phyloP scores from a whole-genome alignment of 202 grass and related monocot species.

The Hordeum pubiflorum region DNA sequence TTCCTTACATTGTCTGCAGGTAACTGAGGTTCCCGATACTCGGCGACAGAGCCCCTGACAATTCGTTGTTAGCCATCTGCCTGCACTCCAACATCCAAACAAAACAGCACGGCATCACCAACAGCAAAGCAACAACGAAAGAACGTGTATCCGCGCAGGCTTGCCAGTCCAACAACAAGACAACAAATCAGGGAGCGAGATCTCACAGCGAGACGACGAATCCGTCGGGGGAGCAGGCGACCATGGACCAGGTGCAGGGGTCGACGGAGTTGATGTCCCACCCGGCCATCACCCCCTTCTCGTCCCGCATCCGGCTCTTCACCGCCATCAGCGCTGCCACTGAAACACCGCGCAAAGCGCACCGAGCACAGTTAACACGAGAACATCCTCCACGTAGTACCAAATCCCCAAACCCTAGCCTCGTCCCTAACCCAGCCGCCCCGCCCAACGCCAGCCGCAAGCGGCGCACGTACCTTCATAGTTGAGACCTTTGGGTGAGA shows the following conservation, averaged over 20 bases:
- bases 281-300: conserved; percentile 56
- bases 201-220: conserved; percentile 86
- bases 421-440: background rate
- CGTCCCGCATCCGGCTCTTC: conserved; percentile 84
- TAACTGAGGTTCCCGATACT: conserved; percentile 83
- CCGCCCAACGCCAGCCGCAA: background rate
- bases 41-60: conserved; percentile 67
- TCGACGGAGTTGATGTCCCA: conserved; percentile 98
- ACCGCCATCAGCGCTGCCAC: conserved; percentile 93
- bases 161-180: background rate
- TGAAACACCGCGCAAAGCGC: conserved; percentile 14
- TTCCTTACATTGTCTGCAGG: conserved; percentile 75
- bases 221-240: conserved; percentile 69
- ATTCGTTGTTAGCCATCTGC: conserved; percentile 81
- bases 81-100: conserved; percentile 37
- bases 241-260: conserved; percentile 98
- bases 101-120: background rate
- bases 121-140: background rate
- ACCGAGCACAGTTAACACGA: background rate
- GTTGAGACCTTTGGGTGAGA: conserved; percentile 88
- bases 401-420: conserved; percentile 14
- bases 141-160: background rate
- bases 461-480: conserved; percentile 49
- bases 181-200: background rate
- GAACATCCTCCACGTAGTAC: too few relatives aligned